Base-by-base conservation (phyloP, 2,329 filamentous ascomycete genomes). In the Neopestalotiopsis rosae region DNA sequence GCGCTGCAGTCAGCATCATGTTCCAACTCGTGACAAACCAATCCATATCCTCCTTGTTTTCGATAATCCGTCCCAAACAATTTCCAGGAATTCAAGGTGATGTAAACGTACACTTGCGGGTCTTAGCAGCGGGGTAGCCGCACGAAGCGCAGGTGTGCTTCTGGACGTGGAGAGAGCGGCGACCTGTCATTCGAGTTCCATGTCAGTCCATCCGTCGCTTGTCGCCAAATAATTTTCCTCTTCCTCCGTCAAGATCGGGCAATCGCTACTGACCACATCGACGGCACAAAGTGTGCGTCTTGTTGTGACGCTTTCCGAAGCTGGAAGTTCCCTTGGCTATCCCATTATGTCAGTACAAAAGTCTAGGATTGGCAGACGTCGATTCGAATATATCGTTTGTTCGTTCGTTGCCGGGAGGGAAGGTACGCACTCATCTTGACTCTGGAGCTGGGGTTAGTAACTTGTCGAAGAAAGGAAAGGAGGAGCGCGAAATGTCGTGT, bases 101-200 rank as follows among this genome's bases (percentile, higher is more conserved):
- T 45, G 69, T 40, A 67, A 74, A 93, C 95, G 83, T 97, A 98
- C 95, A 99, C 91, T 97, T 97, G 85, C 96, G 92, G 86, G 89
- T 95, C 91, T 97, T 97, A 85, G 96, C 96, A 83, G 94, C 88
- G 83, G 96, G 96, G 88, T 98, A 99, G 84, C 95, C 96, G 90
- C 96, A 99, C 76, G 88, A 88, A 79, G 95, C 85, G 89, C 96
- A 99, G 83, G 94, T 97, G 87, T 97, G 92, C 93, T 99, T 99
- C 90, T 99, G 96, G 88, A 98, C 91, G 92, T 99, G 96, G 86
- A 98, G 92, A 81, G 96, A 97, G 84, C 96, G 95, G 84, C 93
- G 92, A 87, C 95, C 94, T 97, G 79, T 56, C 68, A 74, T 69
- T 52, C 71, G 72, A 69, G 69, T 69, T 28, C 59, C 58, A 58